phyloP scores from a whole-genome alignment of 331 rosid species.

The Saraca asoca region DNA sequence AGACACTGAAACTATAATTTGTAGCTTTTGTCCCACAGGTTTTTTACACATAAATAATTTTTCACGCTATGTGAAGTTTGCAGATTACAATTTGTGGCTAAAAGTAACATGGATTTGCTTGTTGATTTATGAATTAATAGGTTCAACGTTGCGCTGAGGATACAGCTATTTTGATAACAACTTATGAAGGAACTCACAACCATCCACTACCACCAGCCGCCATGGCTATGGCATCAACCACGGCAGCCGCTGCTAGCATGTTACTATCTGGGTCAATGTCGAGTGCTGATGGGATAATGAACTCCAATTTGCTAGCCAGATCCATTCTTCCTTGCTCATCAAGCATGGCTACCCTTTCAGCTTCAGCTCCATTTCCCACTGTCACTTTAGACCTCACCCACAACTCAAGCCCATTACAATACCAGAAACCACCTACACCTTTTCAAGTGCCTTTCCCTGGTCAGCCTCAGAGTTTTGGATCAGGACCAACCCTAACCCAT shows the following conservation, averaged over 20 bases:
- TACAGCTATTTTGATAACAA: conserved; percentile 63
- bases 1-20: too few species aligned
- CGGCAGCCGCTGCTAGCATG: conserved; percentile 89
- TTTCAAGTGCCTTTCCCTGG: conserved; percentile 54
- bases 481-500: conserved; percentile 19
- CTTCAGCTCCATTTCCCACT: conserved; percentile 95
- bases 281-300: conserved; percentile 87
- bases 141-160: conserved; percentile 91
- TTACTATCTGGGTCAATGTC: conserved; percentile 87
- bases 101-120: too few species aligned
- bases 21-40: too few species aligned
- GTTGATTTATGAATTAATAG: conserved; percentile 28
- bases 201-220: conserved; percentile 91
- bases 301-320: conserved; percentile 78
- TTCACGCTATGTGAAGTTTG: too few species aligned
- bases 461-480: conserved; percentile 18
- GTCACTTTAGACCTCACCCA: conserved; percentile 92
- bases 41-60: too few species aligned
- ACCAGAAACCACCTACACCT: conserved; percentile 56
- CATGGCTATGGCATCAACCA: conserved; percentile 90
- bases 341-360: conserved; percentile 89
- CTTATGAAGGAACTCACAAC: conserved; percentile 80
- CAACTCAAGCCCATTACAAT: conserved; percentile 46
- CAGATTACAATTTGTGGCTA: too few species aligned
- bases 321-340: conserved; percentile 84